These are phyloP conservation scores for Rhododendron vialii DNA, from an alignment of 148 eudicot species.

Conservation along the genomic window DNA sequence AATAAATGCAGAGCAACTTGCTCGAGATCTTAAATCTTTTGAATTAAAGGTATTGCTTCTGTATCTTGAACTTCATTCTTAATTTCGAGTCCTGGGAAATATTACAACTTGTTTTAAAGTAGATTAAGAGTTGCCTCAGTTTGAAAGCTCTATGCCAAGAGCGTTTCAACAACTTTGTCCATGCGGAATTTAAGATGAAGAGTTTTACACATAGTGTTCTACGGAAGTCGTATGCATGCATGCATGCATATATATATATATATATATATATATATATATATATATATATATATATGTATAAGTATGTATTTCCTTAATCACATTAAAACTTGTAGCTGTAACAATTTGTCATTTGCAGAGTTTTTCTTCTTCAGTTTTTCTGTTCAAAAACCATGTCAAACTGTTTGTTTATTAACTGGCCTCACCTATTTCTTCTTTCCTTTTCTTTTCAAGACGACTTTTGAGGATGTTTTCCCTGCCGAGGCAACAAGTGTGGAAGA, in stretches of 20 bases:
- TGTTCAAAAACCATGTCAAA: constrained; percentile 5
- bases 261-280: too few species aligned
- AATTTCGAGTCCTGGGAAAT: neutral
- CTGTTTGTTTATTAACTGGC: neutral
- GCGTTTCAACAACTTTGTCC: neutral
- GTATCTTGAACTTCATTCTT: neutral
- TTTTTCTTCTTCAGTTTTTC: neutral
- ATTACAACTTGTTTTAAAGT: neutral
- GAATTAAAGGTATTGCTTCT: constrained; percentile 64
- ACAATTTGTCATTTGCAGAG: neutral
- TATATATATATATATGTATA: too few species aligned
- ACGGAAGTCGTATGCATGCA: neutral
- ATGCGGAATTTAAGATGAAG: neutral
- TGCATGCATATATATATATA: neutral
- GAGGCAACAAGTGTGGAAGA: constrained; percentile 96
- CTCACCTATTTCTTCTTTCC: neutral
- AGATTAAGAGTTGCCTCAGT: neutral
- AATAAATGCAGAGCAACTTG: constrained; percentile 92
- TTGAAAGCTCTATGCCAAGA: neutral
- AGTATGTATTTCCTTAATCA: neutral
- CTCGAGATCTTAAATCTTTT: constrained; percentile 88
- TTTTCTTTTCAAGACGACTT: constrained; percentile 58
- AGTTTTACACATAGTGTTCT: neutral
- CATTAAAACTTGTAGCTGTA: neutral
- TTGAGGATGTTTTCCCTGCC: constrained; percentile 93